A percentile compares a stretch with the other conserved stretches of the same genome.
Conservation (phyloP, 2,329 filamentous ascomycete genomes). For the Coniosporium tulheliwenetii region DNA sequence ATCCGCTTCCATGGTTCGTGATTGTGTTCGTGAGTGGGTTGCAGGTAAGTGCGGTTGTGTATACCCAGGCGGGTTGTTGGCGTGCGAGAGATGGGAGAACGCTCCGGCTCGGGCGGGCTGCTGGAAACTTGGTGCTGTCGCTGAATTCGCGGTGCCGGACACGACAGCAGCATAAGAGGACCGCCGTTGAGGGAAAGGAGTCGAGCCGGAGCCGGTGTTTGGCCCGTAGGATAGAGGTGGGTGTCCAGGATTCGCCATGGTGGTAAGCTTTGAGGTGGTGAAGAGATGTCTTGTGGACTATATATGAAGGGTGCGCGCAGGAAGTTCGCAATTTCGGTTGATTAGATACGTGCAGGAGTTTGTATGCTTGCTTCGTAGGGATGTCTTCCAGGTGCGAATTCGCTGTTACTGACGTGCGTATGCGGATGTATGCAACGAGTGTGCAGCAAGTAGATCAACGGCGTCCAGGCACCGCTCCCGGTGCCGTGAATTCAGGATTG, state of each 20-base stretch:
- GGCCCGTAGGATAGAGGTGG: slow-evolving; percentile 18
- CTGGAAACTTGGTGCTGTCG: slow-evolving; percentile 19
- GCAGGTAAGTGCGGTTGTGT: slow-evolving; percentile 11
- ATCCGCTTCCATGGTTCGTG: slow-evolving; percentile 30
- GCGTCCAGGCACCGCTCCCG: neutral
- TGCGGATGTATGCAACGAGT: neutral
- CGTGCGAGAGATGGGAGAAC: slow-evolving; percentile 36
- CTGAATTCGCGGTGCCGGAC: slow-evolving; percentile 30
- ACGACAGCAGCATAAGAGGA: slow-evolving; percentile 48
- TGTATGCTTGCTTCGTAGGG: neutral
- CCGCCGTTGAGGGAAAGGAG: slow-evolving; percentile 22
- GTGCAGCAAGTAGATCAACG: neutral
- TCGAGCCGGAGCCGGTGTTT: slow-evolving; percentile 22
- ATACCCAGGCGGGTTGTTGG: slow-evolving; percentile 9
- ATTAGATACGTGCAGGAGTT: too few species aligned
- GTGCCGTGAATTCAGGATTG: neutral
- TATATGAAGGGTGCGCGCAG: neutral
- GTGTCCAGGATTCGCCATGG: slow-evolving; percentile 29
- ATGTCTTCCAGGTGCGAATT: neutral
- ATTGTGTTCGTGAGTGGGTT: slow-evolving; percentile 14
- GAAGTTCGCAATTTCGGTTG: too few species aligned
- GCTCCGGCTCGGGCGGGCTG: slow-evolving; percentile 22
- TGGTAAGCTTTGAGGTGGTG: slow-evolving; percentile 1
- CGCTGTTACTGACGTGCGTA: neutral
- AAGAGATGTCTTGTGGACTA: neutral